phyloP scores from a whole-genome alignment of 176 grass and related monocot species.

The Tillandsia fasciculata region DNA sequence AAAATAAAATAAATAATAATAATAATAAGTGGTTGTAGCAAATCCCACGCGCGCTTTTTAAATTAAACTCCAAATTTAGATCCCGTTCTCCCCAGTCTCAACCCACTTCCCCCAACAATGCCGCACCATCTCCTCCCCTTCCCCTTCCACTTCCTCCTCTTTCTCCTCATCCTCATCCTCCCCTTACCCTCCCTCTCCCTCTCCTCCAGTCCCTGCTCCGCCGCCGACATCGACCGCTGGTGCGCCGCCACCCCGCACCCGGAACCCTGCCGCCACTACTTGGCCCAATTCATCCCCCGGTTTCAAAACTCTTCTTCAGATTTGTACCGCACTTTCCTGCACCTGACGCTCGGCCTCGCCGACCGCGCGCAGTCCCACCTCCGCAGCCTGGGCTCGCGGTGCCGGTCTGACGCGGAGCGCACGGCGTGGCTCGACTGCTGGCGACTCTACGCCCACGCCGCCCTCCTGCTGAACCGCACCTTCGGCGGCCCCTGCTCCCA shows the following conservation, averaged over 20 bases:
- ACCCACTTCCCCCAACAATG: background rate
- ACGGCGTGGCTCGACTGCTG: slow-evolving; percentile 34
- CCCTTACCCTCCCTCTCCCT: background rate
- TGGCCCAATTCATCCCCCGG: background rate
- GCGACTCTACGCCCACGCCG: slow-evolving; percentile 33
- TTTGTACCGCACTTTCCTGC: slow-evolving; percentile 24
- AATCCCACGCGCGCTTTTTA: too few species aligned
- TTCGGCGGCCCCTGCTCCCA: slow-evolving; percentile 4
- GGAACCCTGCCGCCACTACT: slow-evolving; percentile 22
- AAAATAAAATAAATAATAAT: too few species aligned
- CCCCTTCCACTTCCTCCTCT: background rate
- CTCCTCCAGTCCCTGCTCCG: background rate
- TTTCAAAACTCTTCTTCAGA: slow-evolving; percentile 12
- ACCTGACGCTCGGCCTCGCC: slow-evolving; percentile 19
- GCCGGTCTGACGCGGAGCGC: slow-evolving; percentile 10
- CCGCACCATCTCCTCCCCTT: background rate
- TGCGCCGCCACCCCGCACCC: slow-evolving; percentile 35
- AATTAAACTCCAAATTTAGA: too few species aligned
- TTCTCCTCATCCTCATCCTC: slow-evolving; percentile 16
- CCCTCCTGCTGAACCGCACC: slow-evolving; percentile 35
- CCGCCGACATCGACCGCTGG: slow-evolving; percentile 25
- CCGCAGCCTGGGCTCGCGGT: slow-evolving; percentile 8
- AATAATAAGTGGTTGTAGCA: too few species aligned
- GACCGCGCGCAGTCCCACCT: slow-evolving; percentile 26
- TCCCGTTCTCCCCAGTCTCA: too few species aligned